A percentile compares a stretch with the other conserved stretches of the same genome.
phyloP scores from a whole-genome alignment of 2,329 filamentous ascomycete species.

The Neofusicoccum sp. region DNA sequence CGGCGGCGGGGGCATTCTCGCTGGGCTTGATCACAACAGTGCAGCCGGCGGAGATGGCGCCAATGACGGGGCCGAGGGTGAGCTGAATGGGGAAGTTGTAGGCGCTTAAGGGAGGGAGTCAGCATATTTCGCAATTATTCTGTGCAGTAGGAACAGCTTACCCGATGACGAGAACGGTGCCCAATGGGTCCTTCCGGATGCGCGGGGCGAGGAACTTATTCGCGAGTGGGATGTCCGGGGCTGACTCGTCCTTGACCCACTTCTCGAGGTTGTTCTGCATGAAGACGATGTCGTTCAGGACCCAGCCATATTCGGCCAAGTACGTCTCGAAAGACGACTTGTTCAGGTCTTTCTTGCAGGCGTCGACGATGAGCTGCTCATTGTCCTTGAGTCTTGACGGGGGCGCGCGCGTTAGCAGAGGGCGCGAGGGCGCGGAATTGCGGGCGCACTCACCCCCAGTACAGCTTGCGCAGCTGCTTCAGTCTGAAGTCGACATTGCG shows the following conservation, averaged over 20 bases:
- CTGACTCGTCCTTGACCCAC: constrained; percentile 79
- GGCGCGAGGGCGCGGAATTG: background rate
- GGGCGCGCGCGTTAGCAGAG: constrained; percentile 19
- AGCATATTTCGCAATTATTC: constrained; percentile 6
- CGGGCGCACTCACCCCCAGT: constrained; percentile 67
- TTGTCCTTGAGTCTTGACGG: constrained; percentile 67
- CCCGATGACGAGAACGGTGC: constrained; percentile 80
- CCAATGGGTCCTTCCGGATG: constrained; percentile 84
- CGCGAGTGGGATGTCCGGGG: constrained; percentile 65
- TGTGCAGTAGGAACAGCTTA: constrained; percentile 32
- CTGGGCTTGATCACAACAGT: constrained; percentile 89
- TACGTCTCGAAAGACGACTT: constrained; percentile 75
- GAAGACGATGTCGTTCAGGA: constrained; percentile 77
- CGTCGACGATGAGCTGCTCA: constrained; percentile 68
- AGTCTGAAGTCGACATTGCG: constrained; percentile 79
- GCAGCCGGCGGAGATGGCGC: constrained; percentile 89
- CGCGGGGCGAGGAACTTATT: constrained; percentile 70
- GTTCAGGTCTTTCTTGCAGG: constrained; percentile 72
- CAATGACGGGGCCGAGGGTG: constrained; percentile 73
- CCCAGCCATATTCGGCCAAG: constrained; percentile 73
- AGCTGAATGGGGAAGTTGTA: constrained; percentile 94
- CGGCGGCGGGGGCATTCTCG: constrained; percentile 73
- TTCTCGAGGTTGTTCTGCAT: constrained; percentile 73
- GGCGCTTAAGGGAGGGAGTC: constrained; percentile 48
- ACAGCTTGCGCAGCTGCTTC: constrained; percentile 86